A percentile compares a stretch with the other conserved stretches of the same genome.
phyloP scores from a whole-genome alignment of 2,329 filamentous ascomycete species.

The Trichoderma cornu-damae region DNA sequence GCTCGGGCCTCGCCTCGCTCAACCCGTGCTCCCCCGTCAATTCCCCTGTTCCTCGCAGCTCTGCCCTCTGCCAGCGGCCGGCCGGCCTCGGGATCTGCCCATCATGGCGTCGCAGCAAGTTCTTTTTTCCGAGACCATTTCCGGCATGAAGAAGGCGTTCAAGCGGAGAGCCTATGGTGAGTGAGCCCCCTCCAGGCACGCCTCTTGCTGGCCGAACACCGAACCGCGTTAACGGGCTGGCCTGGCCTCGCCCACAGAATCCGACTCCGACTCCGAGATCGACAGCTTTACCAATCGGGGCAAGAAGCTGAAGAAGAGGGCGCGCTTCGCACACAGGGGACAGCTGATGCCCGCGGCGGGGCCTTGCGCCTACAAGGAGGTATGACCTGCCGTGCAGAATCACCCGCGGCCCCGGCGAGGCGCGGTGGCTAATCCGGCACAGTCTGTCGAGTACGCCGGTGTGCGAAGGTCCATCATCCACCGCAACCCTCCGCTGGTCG shows the following conservation, averaged over 20 bases:
- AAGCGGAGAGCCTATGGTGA: slow-evolving; percentile 60
- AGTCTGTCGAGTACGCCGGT: slow-evolving; percentile 70
- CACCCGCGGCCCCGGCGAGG: slow-evolving; percentile 4
- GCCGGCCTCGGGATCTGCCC: slow-evolving; percentile 15
- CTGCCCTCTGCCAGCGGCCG: slow-evolving; percentile 9
- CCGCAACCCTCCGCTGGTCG: slow-evolving; percentile 65
- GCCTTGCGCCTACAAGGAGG: slow-evolving; percentile 66
- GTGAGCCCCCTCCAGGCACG: slow-evolving; percentile 13
- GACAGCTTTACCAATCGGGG: slow-evolving; percentile 67
- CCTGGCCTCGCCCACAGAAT: slow-evolving; percentile 56
- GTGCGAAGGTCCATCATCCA: slow-evolving; percentile 68
- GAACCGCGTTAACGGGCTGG: slow-evolving; percentile 12
- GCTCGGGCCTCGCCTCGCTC: background rate
- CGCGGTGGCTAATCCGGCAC: slow-evolving; percentile 26
- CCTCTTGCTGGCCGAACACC: background rate
- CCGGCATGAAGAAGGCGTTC: slow-evolving; percentile 62
- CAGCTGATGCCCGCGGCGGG: slow-evolving; percentile 62
- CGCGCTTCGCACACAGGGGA: slow-evolving; percentile 65
- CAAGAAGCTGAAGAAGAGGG: slow-evolving; percentile 72
- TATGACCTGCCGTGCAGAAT: slow-evolving; percentile 32
- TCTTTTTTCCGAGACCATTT: slow-evolving; percentile 61
- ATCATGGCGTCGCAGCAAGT: slow-evolving; percentile 51
- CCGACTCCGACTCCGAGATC: slow-evolving; percentile 71
- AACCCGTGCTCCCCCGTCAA: background rate
- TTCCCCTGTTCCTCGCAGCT: background rate